Evolutionary conservation across 768 basidiomycete species (phyloP).

Genomic region (Termitomyces sp.): DNA sequence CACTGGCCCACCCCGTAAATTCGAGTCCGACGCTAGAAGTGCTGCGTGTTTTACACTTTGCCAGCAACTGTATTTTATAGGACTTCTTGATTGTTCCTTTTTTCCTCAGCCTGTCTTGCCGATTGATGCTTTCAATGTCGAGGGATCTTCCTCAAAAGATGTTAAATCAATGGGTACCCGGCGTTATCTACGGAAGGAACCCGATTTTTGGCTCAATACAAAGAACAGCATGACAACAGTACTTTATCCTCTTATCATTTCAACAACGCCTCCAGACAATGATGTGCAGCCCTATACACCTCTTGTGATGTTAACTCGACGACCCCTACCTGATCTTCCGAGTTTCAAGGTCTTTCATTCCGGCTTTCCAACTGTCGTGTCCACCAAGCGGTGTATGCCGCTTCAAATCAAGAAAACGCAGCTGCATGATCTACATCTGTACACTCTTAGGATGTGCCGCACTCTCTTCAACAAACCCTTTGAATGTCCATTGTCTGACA

Average conservation of each 20-base stretch:
- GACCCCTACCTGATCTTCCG: conserved; percentile 55
- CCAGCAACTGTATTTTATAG: conserved; percentile 38
- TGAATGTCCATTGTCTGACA: conserved; percentile 44
- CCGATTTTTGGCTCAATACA: conserved; percentile 64
- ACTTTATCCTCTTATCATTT: conserved; percentile 58
- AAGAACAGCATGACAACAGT: conserved; percentile 17
- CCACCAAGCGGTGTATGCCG: conserved; percentile 41
- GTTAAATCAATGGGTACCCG: conserved; percentile 38
- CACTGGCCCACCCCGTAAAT: conserved; percentile 40
- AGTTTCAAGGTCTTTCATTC: conserved; percentile 58
- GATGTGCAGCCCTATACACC: conserved; percentile 43
- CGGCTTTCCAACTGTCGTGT: conserved; percentile 37
- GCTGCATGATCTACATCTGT: conserved; percentile 46
- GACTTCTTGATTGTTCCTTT: conserved; percentile 46
- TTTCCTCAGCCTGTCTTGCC: conserved; percentile 30
- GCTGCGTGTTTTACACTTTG: conserved; percentile 58
- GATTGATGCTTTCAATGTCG: conserved; percentile 13
- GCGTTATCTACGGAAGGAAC: conserved; percentile 50
- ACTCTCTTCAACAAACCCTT: conserved; percentile 66
- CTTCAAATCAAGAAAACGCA: conserved; percentile 43
- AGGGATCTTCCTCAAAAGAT: conserved; percentile 9
- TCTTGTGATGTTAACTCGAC: conserved; percentile 60
- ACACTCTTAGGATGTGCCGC: conserved; percentile 61
- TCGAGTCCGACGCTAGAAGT: conserved; percentile 50
- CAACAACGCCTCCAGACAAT: conserved; percentile 26